These are phyloP conservation scores for Dioscorea alata DNA, from an alignment of 106 monocot species.

Conservation along the genomic window DNA sequence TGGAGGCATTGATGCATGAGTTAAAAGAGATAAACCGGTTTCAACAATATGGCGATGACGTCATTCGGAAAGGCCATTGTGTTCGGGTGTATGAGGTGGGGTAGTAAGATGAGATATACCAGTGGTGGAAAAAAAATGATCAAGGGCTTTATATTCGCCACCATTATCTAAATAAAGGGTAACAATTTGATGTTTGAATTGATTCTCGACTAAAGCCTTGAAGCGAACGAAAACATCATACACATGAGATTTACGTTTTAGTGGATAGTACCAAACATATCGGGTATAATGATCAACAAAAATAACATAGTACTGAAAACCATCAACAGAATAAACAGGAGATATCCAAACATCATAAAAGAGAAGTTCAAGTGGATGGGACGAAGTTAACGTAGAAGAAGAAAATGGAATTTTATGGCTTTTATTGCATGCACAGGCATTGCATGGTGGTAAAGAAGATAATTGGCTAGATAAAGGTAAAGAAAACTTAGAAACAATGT, in stretches of 20 bases:
- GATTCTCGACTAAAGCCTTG: neutral
- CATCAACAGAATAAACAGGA: no score
- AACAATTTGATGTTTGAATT: neutral
- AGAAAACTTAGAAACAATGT: no score
- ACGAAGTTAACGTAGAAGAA: no score
- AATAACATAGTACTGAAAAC: no score
- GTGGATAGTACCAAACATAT: slow-evolving; percentile 1
- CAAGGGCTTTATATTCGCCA: neutral
- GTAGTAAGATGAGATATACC: neutral
- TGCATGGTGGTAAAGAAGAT: no score
- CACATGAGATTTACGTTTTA: neutral
- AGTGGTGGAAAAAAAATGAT: neutral
- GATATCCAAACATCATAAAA: no score
- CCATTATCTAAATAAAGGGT: neutral
- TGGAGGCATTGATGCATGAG: neutral
- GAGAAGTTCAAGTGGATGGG: no score
- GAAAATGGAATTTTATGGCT: no score
- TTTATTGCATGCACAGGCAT: no score
- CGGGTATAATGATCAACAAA: no score
- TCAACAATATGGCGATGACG: slow-evolving; percentile 1
- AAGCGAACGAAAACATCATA: slow-evolving; percentile 1
- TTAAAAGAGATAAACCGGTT: neutral
- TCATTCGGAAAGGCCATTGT: neutral
- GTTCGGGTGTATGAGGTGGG: neutral
- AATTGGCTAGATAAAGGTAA: no score